Evolutionary conservation across 805 yeast species (phyloP).

Genomic region (Yarrowia sp.): DNA sequence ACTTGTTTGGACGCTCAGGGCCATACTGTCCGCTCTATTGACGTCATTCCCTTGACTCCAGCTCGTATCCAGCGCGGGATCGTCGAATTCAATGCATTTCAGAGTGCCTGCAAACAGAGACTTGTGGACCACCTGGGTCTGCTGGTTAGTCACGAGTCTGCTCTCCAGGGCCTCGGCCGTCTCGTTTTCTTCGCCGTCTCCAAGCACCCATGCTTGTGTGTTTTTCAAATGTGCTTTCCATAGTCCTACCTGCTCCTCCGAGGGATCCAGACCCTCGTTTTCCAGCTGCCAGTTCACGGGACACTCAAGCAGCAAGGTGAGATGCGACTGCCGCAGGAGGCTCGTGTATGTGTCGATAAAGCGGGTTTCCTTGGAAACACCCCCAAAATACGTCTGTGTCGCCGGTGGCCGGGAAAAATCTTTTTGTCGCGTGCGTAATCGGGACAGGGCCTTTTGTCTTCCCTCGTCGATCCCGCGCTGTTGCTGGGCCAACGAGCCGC

Average conservation of each 20-base stretch:
- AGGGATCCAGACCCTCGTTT: constrained; percentile 15
- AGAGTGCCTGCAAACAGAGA: constrained; percentile 31
- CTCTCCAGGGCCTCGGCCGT: constrained; percentile 14
- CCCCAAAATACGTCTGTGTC: constrained; percentile 11
- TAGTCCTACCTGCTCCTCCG: background rate
- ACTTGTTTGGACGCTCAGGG: constrained; percentile 5
- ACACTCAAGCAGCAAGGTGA: constrained; percentile 29
- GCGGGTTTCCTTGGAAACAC: constrained; percentile 34
- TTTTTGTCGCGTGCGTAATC: constrained; percentile 31
- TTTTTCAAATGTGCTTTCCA: constrained; percentile 10
- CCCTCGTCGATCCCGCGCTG: constrained; percentile 12
- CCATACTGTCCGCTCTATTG: constrained; percentile 12
- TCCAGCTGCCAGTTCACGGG: constrained; percentile 28
- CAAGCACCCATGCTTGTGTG: constrained; percentile 13
- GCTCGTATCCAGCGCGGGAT: constrained; percentile 5
- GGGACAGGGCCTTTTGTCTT: background rate
- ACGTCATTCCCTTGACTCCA: constrained; percentile 13
- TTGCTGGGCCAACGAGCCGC: constrained; percentile 14
- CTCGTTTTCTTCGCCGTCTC: background rate
- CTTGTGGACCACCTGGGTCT: constrained; percentile 26
- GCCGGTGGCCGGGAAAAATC: constrained; percentile 22
- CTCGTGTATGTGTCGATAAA: constrained; percentile 37
- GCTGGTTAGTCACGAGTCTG: background rate
- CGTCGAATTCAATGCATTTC: constrained; percentile 34
- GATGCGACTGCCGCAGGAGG: constrained; percentile 2